Evolutionary conservation across 1,284 basidiomycete species (phyloP).

Genomic region (Trametes polyzona): DNA sequence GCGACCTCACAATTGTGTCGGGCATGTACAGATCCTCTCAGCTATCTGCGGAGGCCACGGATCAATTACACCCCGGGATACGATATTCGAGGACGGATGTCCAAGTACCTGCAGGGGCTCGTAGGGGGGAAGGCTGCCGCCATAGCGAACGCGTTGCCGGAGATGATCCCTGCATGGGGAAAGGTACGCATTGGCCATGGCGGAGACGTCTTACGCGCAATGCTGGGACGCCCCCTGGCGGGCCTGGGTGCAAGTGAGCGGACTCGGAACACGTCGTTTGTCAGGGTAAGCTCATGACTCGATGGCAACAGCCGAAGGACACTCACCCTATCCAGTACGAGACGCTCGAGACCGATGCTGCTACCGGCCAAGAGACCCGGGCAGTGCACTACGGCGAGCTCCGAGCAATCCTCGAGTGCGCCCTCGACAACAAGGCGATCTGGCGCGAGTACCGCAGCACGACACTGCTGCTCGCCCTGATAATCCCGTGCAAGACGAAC

Average conservation of each 20-base stretch:
- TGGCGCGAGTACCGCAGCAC: too few relatives aligned
- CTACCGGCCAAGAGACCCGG: neutral
- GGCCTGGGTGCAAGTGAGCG: neutral
- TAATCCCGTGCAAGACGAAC: too few relatives aligned
- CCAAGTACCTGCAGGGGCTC: neutral
- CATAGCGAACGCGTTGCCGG: neutral
- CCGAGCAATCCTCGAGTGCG: neutral
- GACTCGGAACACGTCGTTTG: neutral
- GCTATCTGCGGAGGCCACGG: neutral
- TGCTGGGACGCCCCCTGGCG: neutral
- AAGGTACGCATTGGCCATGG: slow-evolving; percentile 9
- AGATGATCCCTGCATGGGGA: slow-evolving; percentile 1
- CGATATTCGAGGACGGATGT: neutral
- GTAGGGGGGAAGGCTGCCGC: neutral
- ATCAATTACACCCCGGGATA: neutral
- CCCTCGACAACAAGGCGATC: too few relatives aligned
- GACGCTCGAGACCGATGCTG: neutral
- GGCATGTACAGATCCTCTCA: neutral
- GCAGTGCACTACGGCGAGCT: neutral
- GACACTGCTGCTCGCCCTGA: too few relatives aligned
- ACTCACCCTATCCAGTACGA: neutral
- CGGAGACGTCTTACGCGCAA: slow-evolving; percentile 11
- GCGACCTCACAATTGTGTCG: neutral
- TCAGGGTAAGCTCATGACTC: neutral
- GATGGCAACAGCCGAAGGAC: neutral